Conservation (phyloP, 495 filamentous ascomycete species). For the Penicillium parvum region DNA sequence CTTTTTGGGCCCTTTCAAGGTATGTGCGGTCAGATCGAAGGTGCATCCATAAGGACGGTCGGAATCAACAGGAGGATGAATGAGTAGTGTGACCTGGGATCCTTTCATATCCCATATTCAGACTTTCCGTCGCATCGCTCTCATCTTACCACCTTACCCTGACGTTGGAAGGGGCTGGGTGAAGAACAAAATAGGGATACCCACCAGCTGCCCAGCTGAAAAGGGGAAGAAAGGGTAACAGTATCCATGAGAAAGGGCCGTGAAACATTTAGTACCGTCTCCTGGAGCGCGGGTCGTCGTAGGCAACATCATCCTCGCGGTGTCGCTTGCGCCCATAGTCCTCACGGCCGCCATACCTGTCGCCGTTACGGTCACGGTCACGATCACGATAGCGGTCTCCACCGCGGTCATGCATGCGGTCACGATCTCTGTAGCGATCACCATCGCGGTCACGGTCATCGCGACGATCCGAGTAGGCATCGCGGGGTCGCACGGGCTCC, state of each 20-base stretch:
- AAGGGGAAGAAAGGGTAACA: slow-evolving; percentile 18
- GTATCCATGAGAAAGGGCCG: slow-evolving; percentile 17
- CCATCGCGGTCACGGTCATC: slow-evolving; percentile 19
- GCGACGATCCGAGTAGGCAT: slow-evolving; percentile 47
- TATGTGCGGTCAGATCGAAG: slow-evolving; percentile 7
- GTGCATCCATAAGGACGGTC: slow-evolving; percentile 1
- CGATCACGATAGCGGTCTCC: slow-evolving; percentile 53
- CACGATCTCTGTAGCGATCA: slow-evolving; percentile 9
- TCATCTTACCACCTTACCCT: slow-evolving; percentile 55
- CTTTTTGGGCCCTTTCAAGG: background rate
- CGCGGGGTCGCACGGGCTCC: slow-evolving; percentile 49
- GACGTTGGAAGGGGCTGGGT: slow-evolving; percentile 50
- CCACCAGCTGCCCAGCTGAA: slow-evolving; percentile 42
- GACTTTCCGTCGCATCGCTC: too few species aligned
- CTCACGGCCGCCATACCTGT: slow-evolving; percentile 51
- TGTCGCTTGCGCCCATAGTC: slow-evolving; percentile 53
- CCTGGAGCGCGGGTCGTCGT: slow-evolving; percentile 75
- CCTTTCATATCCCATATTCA: slow-evolving; percentile 7
- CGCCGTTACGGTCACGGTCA: slow-evolving; percentile 40
- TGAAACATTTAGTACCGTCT: slow-evolving; percentile 60
- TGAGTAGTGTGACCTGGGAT: slow-evolving; percentile 3
- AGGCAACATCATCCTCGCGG: slow-evolving; percentile 50
- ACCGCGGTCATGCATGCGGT: slow-evolving; percentile 5
- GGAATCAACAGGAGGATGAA: slow-evolving; percentile 3
- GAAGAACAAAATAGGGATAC: slow-evolving; percentile 41